phyloP scores from a whole-genome alignment of 2,329 filamentous ascomycete genomes.

The Coniochaeta sp. region DNA sequence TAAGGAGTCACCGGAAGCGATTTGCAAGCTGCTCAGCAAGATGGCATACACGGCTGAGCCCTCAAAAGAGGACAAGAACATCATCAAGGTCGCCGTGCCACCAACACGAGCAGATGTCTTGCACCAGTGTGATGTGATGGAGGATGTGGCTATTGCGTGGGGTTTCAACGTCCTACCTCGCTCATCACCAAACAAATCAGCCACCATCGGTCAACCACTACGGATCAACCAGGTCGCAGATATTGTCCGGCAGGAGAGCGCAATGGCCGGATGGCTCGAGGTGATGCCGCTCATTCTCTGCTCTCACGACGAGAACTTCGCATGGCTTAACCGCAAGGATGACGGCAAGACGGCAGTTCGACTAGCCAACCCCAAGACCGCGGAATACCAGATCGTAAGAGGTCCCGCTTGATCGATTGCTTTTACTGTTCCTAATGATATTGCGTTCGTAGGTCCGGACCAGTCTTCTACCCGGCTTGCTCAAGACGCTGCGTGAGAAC shows the following conservation, averaged over 20 bases:
- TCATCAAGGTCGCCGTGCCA: slow-evolving; percentile 77
- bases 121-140: slow-evolving; percentile 97
- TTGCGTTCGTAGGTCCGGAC: slow-evolving; percentile 56
- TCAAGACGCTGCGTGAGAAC: slow-evolving; percentile 93
- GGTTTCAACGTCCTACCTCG: slow-evolving; percentile 97
- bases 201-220: slow-evolving; percentile 79
- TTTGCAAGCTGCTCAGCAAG: slow-evolving; percentile 74
- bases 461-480: slow-evolving; percentile 73
- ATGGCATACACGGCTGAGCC: slow-evolving; percentile 84
- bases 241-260: slow-evolving; percentile 80
- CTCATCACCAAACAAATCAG: slow-evolving; percentile 76
- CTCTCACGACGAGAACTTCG: slow-evolving; percentile 97
- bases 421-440: neutral
- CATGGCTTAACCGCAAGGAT: slow-evolving; percentile 84
- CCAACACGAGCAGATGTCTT: slow-evolving; percentile 90
- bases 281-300: slow-evolving; percentile 95
- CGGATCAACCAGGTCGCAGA: slow-evolving; percentile 92
- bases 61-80: slow-evolving; percentile 59
- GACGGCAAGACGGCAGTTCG: slow-evolving; percentile 76
- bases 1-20: slow-evolving; percentile 62
- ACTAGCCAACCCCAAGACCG: slow-evolving; percentile 87
- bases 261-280: slow-evolving; percentile 93
- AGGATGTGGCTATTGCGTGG: slow-evolving; percentile 93
- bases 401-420: neutral
- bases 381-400: slow-evolving; percentile 71